Evolutionary conservation across 176 grass and related monocot species (phyloP).

Genomic region (Areca catechu): DNA sequence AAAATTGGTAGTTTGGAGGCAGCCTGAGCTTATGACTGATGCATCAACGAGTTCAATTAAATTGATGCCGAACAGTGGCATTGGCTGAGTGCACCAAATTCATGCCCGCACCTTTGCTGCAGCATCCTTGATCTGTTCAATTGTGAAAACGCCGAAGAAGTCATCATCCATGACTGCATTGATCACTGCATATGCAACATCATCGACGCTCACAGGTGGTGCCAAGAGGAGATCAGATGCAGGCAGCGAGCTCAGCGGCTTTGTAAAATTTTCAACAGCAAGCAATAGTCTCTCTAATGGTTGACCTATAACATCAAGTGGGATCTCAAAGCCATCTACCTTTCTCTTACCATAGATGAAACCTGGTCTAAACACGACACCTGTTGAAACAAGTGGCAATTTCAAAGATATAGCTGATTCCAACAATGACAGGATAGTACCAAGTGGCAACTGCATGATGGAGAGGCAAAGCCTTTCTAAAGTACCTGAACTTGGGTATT

Average conservation of each 20-base stretch:
- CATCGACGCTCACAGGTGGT: conserved; percentile 75
- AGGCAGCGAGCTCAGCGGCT: conserved; percentile 62
- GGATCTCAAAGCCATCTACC: conserved; percentile 76
- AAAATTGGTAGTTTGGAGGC: too few relatives aligned
- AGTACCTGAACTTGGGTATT: conserved; percentile 81
- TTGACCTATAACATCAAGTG: conserved; percentile 56
- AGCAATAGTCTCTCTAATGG: conserved; percentile 64
- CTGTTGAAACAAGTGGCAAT: conserved; percentile 11
- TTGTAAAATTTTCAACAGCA: conserved; percentile 63
- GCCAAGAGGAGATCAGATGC: conserved; percentile 75
- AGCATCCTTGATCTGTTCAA: conserved; percentile 86
- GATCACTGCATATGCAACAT: conserved; percentile 74
- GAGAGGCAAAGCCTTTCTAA: too few relatives aligned
- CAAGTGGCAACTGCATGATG: too few relatives aligned
- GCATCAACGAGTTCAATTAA: too few relatives aligned
- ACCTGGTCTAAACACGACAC: conserved; percentile 79
- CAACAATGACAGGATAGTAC: too few relatives aligned
- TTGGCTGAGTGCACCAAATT: background rate
- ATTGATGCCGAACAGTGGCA: too few relatives aligned
- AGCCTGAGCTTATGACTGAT: too few relatives aligned
- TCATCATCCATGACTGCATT: conserved; percentile 56
- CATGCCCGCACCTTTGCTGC: conserved; percentile 44
- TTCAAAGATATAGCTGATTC: too few relatives aligned
- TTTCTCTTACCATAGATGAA: conserved; percentile 94
- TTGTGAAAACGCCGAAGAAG: conserved; percentile 76